Percentiles rank a stretch among this genome's conserved stretches.
Evolutionary conservation across 768 basidiomycete species (phyloP).

Genomic region (Kwoniella mangroviensis): DNA sequence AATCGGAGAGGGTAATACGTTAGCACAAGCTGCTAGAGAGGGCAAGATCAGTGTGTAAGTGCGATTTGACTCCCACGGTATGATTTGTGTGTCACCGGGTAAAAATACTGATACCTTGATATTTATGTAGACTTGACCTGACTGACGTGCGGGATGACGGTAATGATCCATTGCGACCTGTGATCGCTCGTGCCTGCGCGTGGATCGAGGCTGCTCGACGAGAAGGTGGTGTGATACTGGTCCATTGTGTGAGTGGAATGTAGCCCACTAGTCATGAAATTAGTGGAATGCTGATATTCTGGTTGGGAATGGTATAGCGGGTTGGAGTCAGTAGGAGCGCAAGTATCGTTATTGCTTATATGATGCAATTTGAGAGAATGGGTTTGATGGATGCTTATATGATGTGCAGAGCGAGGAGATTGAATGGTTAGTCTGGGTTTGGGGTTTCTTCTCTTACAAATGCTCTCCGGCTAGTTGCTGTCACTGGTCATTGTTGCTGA

Average conservation of each 20-base stretch:
- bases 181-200: constrained; percentile 82
- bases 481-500: too few relatives aligned
- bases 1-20: constrained; percentile 36
- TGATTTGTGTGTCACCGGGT: neutral
- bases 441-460: too few relatives aligned
- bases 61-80: neutral
- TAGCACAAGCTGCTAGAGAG: constrained; percentile 25
- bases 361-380: constrained; percentile 87
- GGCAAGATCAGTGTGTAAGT: constrained; percentile 44
- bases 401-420: constrained; percentile 82
- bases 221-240: constrained; percentile 85
- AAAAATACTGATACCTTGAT: constrained; percentile 3
- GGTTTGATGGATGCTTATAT: constrained; percentile 92
- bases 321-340: constrained; percentile 97
- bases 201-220: constrained; percentile 88
- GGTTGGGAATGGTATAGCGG: constrained; percentile 57
- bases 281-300: constrained; percentile 4
- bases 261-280: too few relatives aligned
- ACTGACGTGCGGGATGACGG: constrained; percentile 84
- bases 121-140: constrained; percentile 49
- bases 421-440: constrained; percentile 62
- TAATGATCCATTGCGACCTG: constrained; percentile 88
- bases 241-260: constrained; percentile 69
- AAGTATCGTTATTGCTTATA: constrained; percentile 94
- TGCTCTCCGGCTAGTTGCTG: too few relatives aligned